phyloP scores from a whole-genome alignment of 345 rosid genomes.

The Cochlearia excelsa region DNA sequence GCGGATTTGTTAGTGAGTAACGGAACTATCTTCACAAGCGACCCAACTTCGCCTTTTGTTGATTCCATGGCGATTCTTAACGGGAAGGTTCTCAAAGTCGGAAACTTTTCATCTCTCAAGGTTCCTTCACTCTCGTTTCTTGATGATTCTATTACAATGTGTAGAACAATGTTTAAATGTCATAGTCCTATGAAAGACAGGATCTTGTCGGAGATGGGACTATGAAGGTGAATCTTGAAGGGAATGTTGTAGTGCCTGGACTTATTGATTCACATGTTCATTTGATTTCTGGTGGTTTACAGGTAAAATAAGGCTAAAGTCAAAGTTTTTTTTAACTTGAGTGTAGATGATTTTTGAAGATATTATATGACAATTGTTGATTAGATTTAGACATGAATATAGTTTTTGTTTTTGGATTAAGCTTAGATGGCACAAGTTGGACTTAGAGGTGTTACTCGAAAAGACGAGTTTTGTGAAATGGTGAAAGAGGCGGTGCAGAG shows the following conservation, averaged over 20 bases:
- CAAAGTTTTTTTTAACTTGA: not conserved
- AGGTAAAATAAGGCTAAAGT: conserved; percentile 40
- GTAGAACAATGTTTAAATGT: not conserved
- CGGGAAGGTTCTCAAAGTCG: conserved; percentile 70
- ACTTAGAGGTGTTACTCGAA: conserved; percentile 53
- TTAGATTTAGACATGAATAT: not conserved
- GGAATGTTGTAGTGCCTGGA: conserved; percentile 84
- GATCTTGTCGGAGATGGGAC: conserved; percentile 56
- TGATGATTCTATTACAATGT: not conserved
- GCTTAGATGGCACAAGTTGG: conserved; percentile 64
- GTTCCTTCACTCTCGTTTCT: conserved; percentile 27
- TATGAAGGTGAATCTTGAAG: conserved; percentile 58
- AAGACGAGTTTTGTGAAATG: conserved; percentile 68
- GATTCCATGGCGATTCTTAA: conserved; percentile 75
- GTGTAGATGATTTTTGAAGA: not conserved
- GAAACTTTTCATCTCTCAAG: conserved; percentile 65
- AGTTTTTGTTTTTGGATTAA: not conserved
- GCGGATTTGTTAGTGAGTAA: conserved; percentile 73
- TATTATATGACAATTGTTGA: not conserved
- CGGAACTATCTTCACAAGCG: conserved; percentile 78
- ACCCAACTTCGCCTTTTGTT: conserved; percentile 54
- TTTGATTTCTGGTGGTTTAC: conserved; percentile 68
- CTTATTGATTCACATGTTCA: conserved; percentile 95
- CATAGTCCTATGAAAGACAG: conserved; percentile 36
- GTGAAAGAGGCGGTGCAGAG: conserved; percentile 70